Evolutionary conservation across 1,284 basidiomycete species (phyloP).

Genomic region (Volvariella surrecta): DNA sequence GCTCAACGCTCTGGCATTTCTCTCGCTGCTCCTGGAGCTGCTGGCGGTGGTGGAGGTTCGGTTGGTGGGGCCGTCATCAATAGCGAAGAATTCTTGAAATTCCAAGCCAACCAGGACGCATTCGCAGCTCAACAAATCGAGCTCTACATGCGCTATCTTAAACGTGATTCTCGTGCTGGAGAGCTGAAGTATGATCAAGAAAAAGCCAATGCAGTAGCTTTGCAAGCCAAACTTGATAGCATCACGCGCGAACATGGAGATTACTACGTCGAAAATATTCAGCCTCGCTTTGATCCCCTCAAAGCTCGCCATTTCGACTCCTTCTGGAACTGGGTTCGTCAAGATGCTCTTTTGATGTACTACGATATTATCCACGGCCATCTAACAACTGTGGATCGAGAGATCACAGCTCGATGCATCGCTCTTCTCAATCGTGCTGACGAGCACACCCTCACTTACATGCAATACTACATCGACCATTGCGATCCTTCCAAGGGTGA

Average conservation of each 20-base stretch:
- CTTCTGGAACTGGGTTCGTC: slow-evolving; percentile 98
- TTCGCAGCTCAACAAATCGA: slow-evolving; percentile 94
- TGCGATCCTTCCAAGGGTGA: slow-evolving; percentile 81
- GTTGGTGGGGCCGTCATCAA: slow-evolving; percentile 85
- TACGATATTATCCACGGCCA: slow-evolving; percentile 97
- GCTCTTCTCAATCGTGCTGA: slow-evolving; percentile 97
- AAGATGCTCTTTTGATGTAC: slow-evolving; percentile 92
- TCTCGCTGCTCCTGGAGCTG: slow-evolving; percentile 61
- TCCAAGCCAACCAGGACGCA: slow-evolving; percentile 88
- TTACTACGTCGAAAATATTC: slow-evolving; percentile 88
- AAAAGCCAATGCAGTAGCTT: slow-evolving; percentile 61
- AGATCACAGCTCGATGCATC: slow-evolving; percentile 96
- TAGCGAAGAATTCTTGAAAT: slow-evolving; percentile 96
- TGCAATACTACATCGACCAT: slow-evolving; percentile 91
- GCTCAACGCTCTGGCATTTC: slow-evolving; percentile 84
- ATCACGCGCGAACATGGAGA: slow-evolving; percentile 91
- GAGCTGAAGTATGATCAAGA: slow-evolving; percentile 85
- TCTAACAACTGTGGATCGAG: slow-evolving; percentile 86
- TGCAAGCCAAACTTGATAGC: slow-evolving; percentile 85
- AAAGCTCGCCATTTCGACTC: slow-evolving; percentile 98
- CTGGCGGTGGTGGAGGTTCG: slow-evolving; percentile 52
- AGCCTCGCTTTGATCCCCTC: slow-evolving; percentile 87
- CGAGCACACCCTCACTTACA: slow-evolving; percentile 82
- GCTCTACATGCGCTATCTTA: slow-evolving; percentile 93
- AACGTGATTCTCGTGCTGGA: slow-evolving; percentile 86